These are phyloP conservation scores for Epithele typhae DNA, from an alignment of 768 basidiomycete genomes.

Conservation along the genomic window DNA sequence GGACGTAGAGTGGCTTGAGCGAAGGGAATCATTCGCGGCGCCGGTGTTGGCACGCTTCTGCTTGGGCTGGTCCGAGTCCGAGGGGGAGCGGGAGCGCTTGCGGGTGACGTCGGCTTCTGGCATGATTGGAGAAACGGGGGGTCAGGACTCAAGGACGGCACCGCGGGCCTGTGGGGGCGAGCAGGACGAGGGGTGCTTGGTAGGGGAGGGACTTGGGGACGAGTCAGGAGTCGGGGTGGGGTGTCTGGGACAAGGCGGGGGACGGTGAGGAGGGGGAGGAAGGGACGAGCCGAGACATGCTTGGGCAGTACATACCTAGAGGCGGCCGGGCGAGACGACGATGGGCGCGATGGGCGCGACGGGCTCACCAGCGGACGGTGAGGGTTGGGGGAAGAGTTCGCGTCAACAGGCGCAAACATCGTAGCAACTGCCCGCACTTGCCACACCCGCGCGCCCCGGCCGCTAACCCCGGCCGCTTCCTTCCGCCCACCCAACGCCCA, in stretches of 20 bases:
- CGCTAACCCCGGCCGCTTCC: too few relatives aligned
- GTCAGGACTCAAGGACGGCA: constrained; percentile 23
- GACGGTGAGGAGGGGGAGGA: constrained; percentile 20
- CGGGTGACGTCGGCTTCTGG: constrained; percentile 82
- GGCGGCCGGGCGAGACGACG: constrained; percentile 8
- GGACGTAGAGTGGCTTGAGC: constrained; percentile 30
- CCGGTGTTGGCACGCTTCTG: constrained; percentile 85
- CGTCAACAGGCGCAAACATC: too few relatives aligned
- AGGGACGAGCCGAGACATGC: constrained; percentile 14
- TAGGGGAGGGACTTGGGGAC: constrained; percentile 16
- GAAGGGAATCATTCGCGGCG: constrained; percentile 57
- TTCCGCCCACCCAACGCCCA: too few relatives aligned
- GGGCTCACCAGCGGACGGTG: too few relatives aligned
- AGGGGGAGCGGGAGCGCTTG: constrained; percentile 84
- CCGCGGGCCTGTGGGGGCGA: constrained; percentile 25
- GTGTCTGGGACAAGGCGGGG: constrained; percentile 14
- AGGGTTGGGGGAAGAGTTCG: too few relatives aligned
- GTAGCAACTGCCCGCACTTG: too few relatives aligned
- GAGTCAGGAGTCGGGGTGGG: constrained; percentile 17
- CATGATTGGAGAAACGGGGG: constrained; percentile 56
- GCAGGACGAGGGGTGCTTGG: constrained; percentile 8
- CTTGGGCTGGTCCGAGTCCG: constrained; percentile 76
- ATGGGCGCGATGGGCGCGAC: constrained; percentile 9
- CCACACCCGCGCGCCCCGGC: too few relatives aligned
- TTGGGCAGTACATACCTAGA: constrained; percentile 16